Evolutionary conservation across 305 asterid genomes (phyloP), one percentile per base, ranked within the genome.

Genomic region (Nicotiana rustica): DNA sequence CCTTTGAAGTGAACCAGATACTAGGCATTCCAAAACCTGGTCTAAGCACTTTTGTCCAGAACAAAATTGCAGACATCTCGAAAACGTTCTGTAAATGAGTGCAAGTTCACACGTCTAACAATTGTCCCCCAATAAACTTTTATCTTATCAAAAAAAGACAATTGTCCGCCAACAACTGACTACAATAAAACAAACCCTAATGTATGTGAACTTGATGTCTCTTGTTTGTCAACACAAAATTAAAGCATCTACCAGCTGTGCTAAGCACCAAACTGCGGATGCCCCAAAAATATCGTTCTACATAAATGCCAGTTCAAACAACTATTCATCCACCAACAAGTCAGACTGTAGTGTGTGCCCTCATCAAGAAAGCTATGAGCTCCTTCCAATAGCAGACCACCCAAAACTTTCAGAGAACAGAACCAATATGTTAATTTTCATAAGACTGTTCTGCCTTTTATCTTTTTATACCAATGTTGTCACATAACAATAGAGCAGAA

Each of bases 331-430:
- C 65, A 47, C 36, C 79, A 49, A 25, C 1, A 49, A 14, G 64
- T 49, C 0, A 25, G 25, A 6, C 12, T 8, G 52, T 44, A 44
- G 13, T 44, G 4, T 73, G 25, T 25, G 44, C 9, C 44, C 21
- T 73, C 64, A 49, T 49, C 9, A 19, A 49, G 64, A 49, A 25
- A 49, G 79, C 44, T 49, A 73, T 25, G 44, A 73, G 25, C n/a
- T 12, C 12, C 1, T 71, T 71, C 61, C 13, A 19, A 14, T 71
- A 47, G 64, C 19, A 0, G 64, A 55, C 64, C 15, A 21, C 25
- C 52, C 49, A 21, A 14, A 73, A 73, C 64, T 3, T 55, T 66
- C 64, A 49, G 52, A 14, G 79, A 38, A 73, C n/a, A 73, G 15
- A 1, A 73, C 41, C 7, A 55, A 7, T 21, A 13, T 25, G 14